These are phyloP conservation scores for Rhizomucor miehei DNA, from an alignment of 371 early-diverging fungal species.

Conservation along the genomic window DNA sequence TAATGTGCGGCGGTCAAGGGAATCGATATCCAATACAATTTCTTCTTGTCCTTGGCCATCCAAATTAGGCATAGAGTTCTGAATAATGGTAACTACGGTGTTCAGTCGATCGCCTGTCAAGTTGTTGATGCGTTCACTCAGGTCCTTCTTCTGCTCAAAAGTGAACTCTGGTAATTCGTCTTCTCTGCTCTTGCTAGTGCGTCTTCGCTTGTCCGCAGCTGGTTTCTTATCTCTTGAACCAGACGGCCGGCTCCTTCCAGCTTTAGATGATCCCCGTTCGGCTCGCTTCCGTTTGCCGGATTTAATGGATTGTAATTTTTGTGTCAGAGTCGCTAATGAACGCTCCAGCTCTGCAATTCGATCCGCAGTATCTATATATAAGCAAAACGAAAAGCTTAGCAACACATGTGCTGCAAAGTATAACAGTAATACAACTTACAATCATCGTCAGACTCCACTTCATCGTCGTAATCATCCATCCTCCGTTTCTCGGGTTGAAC, in stretches of 20 bases:
- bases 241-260: background rate
- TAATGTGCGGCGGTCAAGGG: constrained; percentile 81
- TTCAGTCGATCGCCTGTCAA: constrained; percentile 76
- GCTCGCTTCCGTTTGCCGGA: constrained; percentile 55
- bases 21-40: constrained; percentile 94
- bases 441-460: constrained; percentile 11
- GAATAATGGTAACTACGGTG: constrained; percentile 84
- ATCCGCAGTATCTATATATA: constrained; percentile 9
- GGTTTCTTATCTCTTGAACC: constrained; percentile 9
- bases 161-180: constrained; percentile 64
- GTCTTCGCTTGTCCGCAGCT: constrained; percentile 20
- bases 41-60: constrained; percentile 80
- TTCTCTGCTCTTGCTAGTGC: constrained; percentile 26
- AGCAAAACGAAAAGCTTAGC: background rate
- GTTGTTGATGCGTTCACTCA: constrained; percentile 80
- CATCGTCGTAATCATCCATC: constrained; percentile 13
- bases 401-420: background rate
- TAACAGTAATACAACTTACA: background rate
- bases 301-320: constrained; percentile 57
- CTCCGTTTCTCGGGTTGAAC: constrained; percentile 7
- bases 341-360: constrained; percentile 28
- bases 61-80: constrained; percentile 78
- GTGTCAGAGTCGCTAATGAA: constrained; percentile 21
- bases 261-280: constrained; percentile 6
- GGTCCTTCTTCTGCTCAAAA: constrained; percentile 87